Evolutionary conservation across 2,329 filamentous ascomycete genomes (phyloP), one percentile per base, ranked within the genome.

Genomic region (Fusarium sp.): DNA sequence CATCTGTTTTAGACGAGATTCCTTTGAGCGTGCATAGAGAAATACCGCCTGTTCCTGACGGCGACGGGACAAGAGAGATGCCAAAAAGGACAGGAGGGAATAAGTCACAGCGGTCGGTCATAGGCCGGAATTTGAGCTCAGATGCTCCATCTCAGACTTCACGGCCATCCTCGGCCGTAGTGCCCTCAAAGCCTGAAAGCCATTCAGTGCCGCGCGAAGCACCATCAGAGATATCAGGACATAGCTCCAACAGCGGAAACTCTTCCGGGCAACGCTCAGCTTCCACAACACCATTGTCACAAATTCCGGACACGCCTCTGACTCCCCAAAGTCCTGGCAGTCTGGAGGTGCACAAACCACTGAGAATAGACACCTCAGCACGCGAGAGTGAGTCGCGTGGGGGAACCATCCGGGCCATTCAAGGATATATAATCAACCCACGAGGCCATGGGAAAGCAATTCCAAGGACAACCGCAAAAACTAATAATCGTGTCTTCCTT

Each of bases 381-480:
- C 16, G 4, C 1, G 9, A 1, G 1, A 11, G 15, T 15, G 57
- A 23, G 10, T 7, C 8, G 4, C 2, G 12, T 2, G 5, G 10
- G 7, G 21, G 21, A 8, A 14, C 10, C 1, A 7, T 14, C 5
- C 19, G 8, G 35, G n/a, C 25, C 1, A 39, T 37, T 21, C 21
- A 4, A 19, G 60, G 63, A 4, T 37, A 29, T 5, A 21, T 51
- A 11, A 41, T 11, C 38, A 21, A 7, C 12, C 19, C 15, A n/a
- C 21, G 1, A 19, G 18, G 5, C 10, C 7, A 9, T 1, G 9
- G 18, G 19, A 15, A 16, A 10, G 10, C 1, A 4, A 16, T 2
- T 0, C 16, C 5, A 0, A 9, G 4, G 3, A 42, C 1, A 6
- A 11, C 0, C 4, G 37, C 37, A 2, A 58, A 4, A 1, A 21